Evolutionary conservation across 495 filamentous ascomycete genomes (phyloP), one percentile per base, ranked within the genome.

Genomic region (Penicillium bialowiezense): DNA sequence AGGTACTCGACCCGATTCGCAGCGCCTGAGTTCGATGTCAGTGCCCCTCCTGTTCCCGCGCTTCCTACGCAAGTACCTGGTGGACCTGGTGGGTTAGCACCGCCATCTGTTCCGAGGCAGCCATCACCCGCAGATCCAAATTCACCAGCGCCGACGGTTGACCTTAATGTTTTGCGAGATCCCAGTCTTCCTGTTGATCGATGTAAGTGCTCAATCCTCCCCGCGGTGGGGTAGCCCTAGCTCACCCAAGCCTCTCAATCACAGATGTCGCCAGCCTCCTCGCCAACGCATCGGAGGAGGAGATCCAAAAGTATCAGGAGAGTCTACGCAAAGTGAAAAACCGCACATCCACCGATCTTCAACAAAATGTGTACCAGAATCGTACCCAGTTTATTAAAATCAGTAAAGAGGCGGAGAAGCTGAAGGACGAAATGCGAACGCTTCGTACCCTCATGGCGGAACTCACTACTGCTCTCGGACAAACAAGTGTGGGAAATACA

Each of bases 331-430:
- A 89, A 59, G 75, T 92, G 39, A 90, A 91, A 60, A 84, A 83
- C 53, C 81, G 89, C 29, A 91, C 90, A 1, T 90, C 91, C 3
- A 83, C 83, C 24, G 90, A 97, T 59, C 77, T 99, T 8, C 95
- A 97, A 60, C 88, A 95, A 58, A 99, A 90, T 73, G 90, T 99
- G 26, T 96, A 92, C 67, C 91, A 97, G 62, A 99, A 99, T 68
- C 85, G 93, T 37, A 96, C 91, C 0, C 92, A 97, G 59, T 99
- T 99, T 69, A 96, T 99, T 75, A 92, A 95, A 59, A 97, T 99
- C 68, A 96, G 90, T 66, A 93, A 96, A 71, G 95, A 99, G 69
- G 95, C 95, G 2, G 93, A 99, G 60, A 96, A 96, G 68, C 80
- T 99, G 43, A 97, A 96, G 63, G 81, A 84, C 37, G 93, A 99